phyloP scores from a whole-genome alignment of 1,139 yeast genomes.

The Candida sp. region DNA sequence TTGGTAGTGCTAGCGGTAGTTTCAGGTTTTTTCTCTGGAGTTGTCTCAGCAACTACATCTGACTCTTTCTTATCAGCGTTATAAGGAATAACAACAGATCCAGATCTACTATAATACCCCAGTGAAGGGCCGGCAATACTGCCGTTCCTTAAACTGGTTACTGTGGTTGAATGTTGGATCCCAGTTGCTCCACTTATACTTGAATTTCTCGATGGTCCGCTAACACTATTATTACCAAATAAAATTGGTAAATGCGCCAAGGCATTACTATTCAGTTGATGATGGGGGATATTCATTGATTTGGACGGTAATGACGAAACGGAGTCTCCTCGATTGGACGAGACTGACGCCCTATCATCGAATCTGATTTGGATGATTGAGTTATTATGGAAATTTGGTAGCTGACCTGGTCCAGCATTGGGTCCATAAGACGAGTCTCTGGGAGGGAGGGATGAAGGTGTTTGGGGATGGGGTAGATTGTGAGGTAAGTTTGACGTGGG shows the following conservation, averaged over 20 bases:
- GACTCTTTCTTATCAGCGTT: constrained; percentile 30
- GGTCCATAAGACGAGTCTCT: constrained; percentile 26
- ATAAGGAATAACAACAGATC: constrained; percentile 44
- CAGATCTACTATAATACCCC: constrained; percentile 42
- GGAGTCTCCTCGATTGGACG: constrained; percentile 40
- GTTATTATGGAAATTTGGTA: constrained; percentile 27
- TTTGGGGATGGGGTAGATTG: constrained; percentile 37
- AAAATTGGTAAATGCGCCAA: constrained; percentile 45
- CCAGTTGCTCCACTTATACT: constrained; percentile 36
- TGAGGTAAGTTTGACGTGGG: constrained; percentile 50
- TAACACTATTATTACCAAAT: constrained; percentile 41
- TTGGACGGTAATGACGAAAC: constrained; percentile 45
- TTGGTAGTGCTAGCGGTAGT: not conserved
- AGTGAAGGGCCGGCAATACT: constrained; percentile 29
- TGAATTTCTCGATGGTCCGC: constrained; percentile 42
- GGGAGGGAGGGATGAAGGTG: constrained; percentile 32
- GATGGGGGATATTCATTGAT: constrained; percentile 49
- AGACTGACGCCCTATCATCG: constrained; percentile 36
- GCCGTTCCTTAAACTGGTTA: constrained; percentile 41
- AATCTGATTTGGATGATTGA: constrained; percentile 43
- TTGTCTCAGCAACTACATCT: constrained; percentile 12
- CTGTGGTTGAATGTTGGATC: constrained; percentile 30
- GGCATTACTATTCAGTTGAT: constrained; percentile 36
- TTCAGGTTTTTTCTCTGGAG: constrained; percentile 4
- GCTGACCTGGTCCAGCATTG: constrained; percentile 5